Conservation (phyloP, 1,284 basidiomycete genomes). For the Hortiboletus rubellus region DNA sequence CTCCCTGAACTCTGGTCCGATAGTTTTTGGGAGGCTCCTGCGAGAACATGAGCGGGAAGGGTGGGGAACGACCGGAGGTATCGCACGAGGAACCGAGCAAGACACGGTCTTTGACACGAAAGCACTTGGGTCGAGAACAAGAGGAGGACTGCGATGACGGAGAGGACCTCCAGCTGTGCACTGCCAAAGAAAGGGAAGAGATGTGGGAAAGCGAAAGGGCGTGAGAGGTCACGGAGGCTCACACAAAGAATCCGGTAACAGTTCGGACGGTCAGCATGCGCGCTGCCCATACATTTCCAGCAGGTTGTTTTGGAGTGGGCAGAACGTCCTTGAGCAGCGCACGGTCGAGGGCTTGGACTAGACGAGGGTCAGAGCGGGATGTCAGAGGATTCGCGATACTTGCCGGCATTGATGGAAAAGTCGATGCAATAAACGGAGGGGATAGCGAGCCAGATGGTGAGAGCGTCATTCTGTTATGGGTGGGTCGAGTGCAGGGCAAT, state of each 20-base stretch:
- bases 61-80: background rate
- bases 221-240: slow-evolving; percentile 33
- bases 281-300: slow-evolving; percentile 94
- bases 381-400: slow-evolving; percentile 15
- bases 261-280: slow-evolving; percentile 83
- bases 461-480: slow-evolving; percentile 51
- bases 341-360: slow-evolving; percentile 82
- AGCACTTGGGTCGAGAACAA: slow-evolving; percentile 56
- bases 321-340: slow-evolving; percentile 77
- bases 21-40: slow-evolving; percentile 38
- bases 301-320: slow-evolving; percentile 72
- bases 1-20: slow-evolving; percentile 54
- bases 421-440: slow-evolving; percentile 88
- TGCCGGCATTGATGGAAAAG: slow-evolving; percentile 87
- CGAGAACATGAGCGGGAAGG: slow-evolving; percentile 12
- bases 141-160: slow-evolving; percentile 54
- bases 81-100: slow-evolving; percentile 53
- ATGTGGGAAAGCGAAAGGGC: slow-evolving; percentile 43
- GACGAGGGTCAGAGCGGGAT: slow-evolving; percentile 3
- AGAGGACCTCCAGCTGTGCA: slow-evolving; percentile 78
- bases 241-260: slow-evolving; percentile 87
- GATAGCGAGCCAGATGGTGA: slow-evolving; percentile 81
- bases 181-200: slow-evolving; percentile 71
- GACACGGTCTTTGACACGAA: slow-evolving; percentile 76
- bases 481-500: background rate